phyloP scores from a whole-genome alignment of 257 asterid genomes.

The Echites panduratus region DNA sequence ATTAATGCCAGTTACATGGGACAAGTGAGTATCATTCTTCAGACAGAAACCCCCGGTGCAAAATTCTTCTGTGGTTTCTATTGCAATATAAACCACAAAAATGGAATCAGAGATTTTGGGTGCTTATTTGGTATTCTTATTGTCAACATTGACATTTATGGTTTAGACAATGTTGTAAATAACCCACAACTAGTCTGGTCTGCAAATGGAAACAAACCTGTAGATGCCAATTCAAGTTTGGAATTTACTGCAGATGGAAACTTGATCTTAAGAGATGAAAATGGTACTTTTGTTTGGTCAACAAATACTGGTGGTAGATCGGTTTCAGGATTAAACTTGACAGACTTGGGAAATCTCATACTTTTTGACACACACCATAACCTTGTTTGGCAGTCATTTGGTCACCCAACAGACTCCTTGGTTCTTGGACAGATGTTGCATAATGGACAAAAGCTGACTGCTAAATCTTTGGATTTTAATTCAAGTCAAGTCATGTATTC shows the following conservation, averaged over 20 bases:
- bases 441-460: slow-evolving; percentile 20
- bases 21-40: slow-evolving; percentile 2
- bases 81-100: slow-evolving; percentile 5
- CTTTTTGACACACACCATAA: slow-evolving; percentile 8
- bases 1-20: not conserved
- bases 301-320: slow-evolving; percentile 16
- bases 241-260: slow-evolving; percentile 19
- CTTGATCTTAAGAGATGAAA: slow-evolving; percentile 14
- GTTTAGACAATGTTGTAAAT: not conserved
- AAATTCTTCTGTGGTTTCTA: slow-evolving; percentile 19
- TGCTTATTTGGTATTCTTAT: slow-evolving; percentile 22
- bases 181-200: slow-evolving; percentile 24
- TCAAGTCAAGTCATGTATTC: slow-evolving; percentile 16
- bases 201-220: slow-evolving; percentile 22
- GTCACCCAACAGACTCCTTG: slow-evolving; percentile 22
- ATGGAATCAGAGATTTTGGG: too few species aligned
- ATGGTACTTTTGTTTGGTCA: slow-evolving; percentile 24
- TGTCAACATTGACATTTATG: not conserved
- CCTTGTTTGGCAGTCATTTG: slow-evolving; percentile 26
- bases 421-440: slow-evolving; percentile 21
- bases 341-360: slow-evolving; percentile 19
- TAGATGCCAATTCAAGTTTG: slow-evolving; percentile 15
- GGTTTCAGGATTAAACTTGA: slow-evolving; percentile 15
- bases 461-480: slow-evolving; percentile 13
- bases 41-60: slow-evolving; percentile 10